Evolutionary conservation across 805 yeast genomes (phyloP), one percentile per base, ranked within the genome.

Genomic region (Tetrapisispora fleetii): DNA sequence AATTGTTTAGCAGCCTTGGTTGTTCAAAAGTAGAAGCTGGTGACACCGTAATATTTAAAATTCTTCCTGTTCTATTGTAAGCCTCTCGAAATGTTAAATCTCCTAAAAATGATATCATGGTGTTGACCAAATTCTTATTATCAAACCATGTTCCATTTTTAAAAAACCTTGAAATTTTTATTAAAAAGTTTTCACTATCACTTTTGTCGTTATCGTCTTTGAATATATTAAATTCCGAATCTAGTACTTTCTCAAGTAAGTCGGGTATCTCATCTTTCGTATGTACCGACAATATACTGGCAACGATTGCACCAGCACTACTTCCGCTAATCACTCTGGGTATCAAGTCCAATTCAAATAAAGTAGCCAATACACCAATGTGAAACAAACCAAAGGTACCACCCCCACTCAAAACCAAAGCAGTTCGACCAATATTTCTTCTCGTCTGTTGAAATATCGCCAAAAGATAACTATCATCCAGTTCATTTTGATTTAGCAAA

Each of bases 291-390:
- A 91, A 70, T n/a, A 91, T 78, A 42, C 95, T 77, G 11, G 97
- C 96, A 44, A 91, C 80, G 45, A 91, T 89, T 0, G 96, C 88
- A 17, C 99, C 99, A 0, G 96, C 95, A 18, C 95, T 85, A 16
- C 95, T 83, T 1, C 99, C 99, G 41, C 95, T 83, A 16, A 91
- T 79, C 37, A 91, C 85, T 43, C 85, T 75, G 0, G 99, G 99
- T 27, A 90, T 68, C 24, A 89, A 70, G 46, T 82, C 81, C 48
- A 77, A 73, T 56, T 85, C 91, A 40, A 83, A 66, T 28, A 91
- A 70, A 2, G 91, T 85, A 7, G 85, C 79, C 43, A 90, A 68
- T 0, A 91, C 95, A 1, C 99, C 99, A 50, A 88, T 84, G 54
- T 90, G 97, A 51, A 89, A 79, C 45, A 90, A 67, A 0, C 97